Percentiles rank a stretch among this genome's conserved stretches.
These are phyloP conservation scores for Eutrema japonicum DNA, from an alignment of 345 rosid genomes.

Conservation along the genomic window DNA sequence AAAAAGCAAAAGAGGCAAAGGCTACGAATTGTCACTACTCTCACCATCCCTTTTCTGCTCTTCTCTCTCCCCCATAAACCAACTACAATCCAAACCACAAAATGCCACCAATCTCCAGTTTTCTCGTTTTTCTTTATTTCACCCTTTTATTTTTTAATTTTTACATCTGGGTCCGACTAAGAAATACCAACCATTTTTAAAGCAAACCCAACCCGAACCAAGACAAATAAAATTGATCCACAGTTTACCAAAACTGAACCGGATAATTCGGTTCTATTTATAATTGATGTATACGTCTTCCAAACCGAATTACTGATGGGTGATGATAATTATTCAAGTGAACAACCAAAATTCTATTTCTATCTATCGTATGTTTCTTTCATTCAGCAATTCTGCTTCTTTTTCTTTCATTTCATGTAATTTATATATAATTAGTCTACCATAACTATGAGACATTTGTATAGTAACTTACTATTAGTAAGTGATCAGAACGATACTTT, in stretches of 20 bases:
- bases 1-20: constrained; percentile 29
- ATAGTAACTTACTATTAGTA: not conserved
- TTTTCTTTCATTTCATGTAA: too few species aligned
- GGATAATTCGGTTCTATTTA: not conserved
- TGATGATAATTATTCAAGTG: not conserved
- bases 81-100: constrained; percentile 40
- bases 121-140: constrained; percentile 11
- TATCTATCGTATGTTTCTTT: too few species aligned
- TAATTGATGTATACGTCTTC: not conserved
- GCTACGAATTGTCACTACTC: constrained; percentile 40
- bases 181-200: too few species aligned
- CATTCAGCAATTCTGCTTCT: not conserved
- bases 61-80: constrained; percentile 32
- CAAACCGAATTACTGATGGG: not conserved
- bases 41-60: constrained; percentile 23
- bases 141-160: not conserved
- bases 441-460: not conserved
- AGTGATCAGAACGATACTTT: constrained; percentile 15
- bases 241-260: not conserved
- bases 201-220: not conserved
- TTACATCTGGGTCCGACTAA: constrained; percentile 7
- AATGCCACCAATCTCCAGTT: constrained; percentile 26
- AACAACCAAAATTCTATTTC: not conserved
- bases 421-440: not conserved
- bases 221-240: too few species aligned